Evolutionary conservation across 225 moss, liverwort and hornwort genomes (phyloP).

Genomic region (Rhytidiadelphus loreus): DNA sequence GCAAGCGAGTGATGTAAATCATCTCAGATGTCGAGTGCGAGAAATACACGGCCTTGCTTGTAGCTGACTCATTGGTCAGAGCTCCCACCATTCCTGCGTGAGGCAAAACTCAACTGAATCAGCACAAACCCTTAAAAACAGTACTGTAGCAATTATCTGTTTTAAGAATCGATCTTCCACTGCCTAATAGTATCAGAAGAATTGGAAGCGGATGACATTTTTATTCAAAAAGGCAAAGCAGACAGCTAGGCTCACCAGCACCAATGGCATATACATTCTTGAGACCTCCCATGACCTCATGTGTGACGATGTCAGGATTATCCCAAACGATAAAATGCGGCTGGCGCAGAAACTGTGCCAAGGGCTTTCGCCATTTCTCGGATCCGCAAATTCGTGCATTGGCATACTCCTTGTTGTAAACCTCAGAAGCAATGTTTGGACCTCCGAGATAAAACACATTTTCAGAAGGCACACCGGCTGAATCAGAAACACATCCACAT

Average conservation of each 20-base stretch:
- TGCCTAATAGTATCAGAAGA: neutral
- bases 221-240: neutral
- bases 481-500: neutral
- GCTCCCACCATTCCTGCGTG: conserved; percentile 83
- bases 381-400: conserved; percentile 93
- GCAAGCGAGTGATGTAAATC: conserved; percentile 84
- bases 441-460: conserved; percentile 84
- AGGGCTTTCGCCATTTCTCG: conserved; percentile 79
- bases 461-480: conserved; percentile 80
- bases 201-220: neutral
- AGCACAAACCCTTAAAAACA: neutral
- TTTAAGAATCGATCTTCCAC: neutral
- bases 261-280: conserved; percentile 98
- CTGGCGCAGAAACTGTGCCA: conserved; percentile 74
- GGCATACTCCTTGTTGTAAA: conserved; percentile 89
- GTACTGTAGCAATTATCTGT: neutral
- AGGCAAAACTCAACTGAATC: neutral
- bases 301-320: conserved; percentile 81
- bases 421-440: conserved; percentile 92
- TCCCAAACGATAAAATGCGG: conserved; percentile 98
- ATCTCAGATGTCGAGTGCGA: conserved; percentile 96
- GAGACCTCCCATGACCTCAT: conserved; percentile 96
- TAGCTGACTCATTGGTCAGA: conserved; percentile 96
- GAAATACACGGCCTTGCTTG: conserved; percentile 94
- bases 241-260: conserved; percentile 41